Percentiles rank a stretch among this genome's conserved stretches.
Evolutionary conservation across 2,329 filamentous ascomycete species (phyloP).

Genomic region (Epicoccum sorghinum): DNA sequence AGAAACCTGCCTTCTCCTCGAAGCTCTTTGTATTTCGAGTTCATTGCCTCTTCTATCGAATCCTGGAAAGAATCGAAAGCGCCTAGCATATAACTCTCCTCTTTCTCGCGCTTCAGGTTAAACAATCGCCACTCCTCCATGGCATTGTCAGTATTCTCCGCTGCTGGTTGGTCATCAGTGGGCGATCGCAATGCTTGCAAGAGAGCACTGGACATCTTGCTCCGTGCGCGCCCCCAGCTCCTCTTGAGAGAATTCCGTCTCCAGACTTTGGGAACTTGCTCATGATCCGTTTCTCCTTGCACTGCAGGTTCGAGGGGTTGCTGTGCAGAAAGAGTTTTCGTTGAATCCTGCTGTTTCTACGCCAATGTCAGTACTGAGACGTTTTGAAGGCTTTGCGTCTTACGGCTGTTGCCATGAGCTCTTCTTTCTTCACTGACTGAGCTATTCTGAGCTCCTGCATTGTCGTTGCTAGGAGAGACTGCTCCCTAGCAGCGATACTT

Average conservation of each 20-base stretch:
- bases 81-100: neutral
- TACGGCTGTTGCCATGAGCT: neutral
- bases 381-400: neutral
- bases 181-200: neutral
- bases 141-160: neutral
- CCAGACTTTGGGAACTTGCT: neutral
- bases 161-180: neutral
- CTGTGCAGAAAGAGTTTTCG: neutral
- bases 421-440: neutral
- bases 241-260: neutral
- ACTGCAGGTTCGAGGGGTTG: neutral
- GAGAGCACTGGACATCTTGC: neutral
- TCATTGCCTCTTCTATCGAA: conserved; percentile 2
- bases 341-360: neutral
- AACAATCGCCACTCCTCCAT: neutral
- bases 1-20: conserved; percentile 5
- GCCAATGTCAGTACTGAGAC: neutral
- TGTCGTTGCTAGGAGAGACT: neutral
- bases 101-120: neutral
- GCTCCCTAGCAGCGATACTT: neutral
- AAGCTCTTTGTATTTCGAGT: conserved; percentile 5
- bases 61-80: conserved; percentile 3
- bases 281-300: no score
- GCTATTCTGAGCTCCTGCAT: no score
- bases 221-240: neutral